These are phyloP conservation scores for Cladosporium sp. DNA, from an alignment of 2,329 filamentous ascomycete species.

Conservation along the genomic window DNA sequence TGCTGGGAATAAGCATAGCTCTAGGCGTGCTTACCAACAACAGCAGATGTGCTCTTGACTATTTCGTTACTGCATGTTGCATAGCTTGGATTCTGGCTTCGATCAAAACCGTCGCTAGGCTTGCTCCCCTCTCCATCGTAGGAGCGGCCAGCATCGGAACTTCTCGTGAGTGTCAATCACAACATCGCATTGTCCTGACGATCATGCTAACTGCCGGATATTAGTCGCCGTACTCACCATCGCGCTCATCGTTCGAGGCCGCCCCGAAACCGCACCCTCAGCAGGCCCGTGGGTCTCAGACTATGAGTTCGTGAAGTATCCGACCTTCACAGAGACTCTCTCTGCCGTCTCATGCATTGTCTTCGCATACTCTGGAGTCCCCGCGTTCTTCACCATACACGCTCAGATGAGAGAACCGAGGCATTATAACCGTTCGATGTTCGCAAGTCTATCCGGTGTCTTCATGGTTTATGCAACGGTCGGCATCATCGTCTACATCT, in stretches of 20 bases:
- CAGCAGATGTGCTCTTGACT: no score
- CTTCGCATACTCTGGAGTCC: slow-evolving; percentile 14
- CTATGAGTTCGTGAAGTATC: slow-evolving; percentile 14
- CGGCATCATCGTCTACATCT: slow-evolving; percentile 41
- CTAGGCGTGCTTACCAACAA: no score
- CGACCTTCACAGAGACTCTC: neutral
- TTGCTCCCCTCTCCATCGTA: slow-evolving; percentile 27
- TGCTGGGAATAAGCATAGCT: slow-evolving; percentile 22
- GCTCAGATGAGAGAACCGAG: slow-evolving; percentile 35
- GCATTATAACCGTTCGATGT: slow-evolving; percentile 29
- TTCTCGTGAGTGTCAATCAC: slow-evolving; percentile 19
- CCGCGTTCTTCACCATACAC: slow-evolving; percentile 32
- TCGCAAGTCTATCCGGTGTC: slow-evolving; percentile 22
- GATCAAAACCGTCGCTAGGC: no score
- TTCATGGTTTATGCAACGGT: slow-evolving; percentile 31
- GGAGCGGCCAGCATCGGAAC: slow-evolving; percentile 22
- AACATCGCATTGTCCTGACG: slow-evolving; percentile 16
- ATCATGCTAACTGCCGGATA: neutral
- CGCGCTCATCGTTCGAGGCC: slow-evolving; percentile 29
- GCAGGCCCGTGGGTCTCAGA: slow-evolving; percentile 24
- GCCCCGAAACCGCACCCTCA: slow-evolving; percentile 28
- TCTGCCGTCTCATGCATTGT: slow-evolving; percentile 2
- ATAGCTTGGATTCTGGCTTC: no score
- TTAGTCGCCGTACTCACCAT: slow-evolving; percentile 15
- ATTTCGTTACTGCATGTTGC: no score